These are phyloP conservation scores for Phascolomyces articulosus DNA, from an alignment of 371 early-diverging fungal species.

Conservation along the genomic window DNA sequence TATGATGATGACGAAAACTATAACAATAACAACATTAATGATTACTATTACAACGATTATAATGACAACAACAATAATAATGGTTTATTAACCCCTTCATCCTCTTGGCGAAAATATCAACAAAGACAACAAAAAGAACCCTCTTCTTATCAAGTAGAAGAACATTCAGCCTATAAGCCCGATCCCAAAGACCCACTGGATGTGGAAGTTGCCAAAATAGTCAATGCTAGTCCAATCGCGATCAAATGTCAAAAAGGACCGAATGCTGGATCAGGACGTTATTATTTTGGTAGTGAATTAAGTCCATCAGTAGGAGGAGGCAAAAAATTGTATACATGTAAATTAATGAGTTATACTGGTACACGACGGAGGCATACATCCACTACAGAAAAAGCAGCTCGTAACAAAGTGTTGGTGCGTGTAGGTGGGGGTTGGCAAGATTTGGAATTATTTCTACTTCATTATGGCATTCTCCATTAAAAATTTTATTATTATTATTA, in stretches of 20 bases:
- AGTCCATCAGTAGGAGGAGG: conserved; percentile 45
- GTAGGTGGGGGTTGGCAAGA: conserved; percentile 73
- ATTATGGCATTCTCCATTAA: conserved; percentile 45
- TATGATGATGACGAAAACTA: conserved; percentile 6
- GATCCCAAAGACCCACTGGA: conserved; percentile 59
- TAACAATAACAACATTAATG: conserved; percentile 5
- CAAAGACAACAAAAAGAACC: not conserved
- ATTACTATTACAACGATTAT: conserved; percentile 8
- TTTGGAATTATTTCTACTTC: conserved; percentile 63
- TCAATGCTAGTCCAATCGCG: conserved; percentile 53
- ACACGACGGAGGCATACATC: conserved; percentile 11
- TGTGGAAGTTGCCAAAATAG: conserved; percentile 54
- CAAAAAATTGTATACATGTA: conserved; percentile 48
- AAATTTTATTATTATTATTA: not conserved
- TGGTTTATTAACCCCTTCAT: not conserved
- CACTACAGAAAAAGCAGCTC: conserved; percentile 14
- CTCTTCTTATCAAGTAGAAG: conserved; percentile 2
- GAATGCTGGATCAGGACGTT: conserved; percentile 39
- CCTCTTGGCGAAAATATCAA: not conserved
- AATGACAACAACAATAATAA: conserved; percentile 9
- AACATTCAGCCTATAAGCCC: conserved; percentile 38
- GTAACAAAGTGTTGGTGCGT: conserved; percentile 61
- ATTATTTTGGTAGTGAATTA: conserved; percentile 63
- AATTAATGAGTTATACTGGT: conserved; percentile 44
- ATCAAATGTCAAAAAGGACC: conserved; percentile 51